Conservation (phyloP, 2,329 filamentous ascomycete genomes). For the Arachnopeziza araneosa region DNA sequence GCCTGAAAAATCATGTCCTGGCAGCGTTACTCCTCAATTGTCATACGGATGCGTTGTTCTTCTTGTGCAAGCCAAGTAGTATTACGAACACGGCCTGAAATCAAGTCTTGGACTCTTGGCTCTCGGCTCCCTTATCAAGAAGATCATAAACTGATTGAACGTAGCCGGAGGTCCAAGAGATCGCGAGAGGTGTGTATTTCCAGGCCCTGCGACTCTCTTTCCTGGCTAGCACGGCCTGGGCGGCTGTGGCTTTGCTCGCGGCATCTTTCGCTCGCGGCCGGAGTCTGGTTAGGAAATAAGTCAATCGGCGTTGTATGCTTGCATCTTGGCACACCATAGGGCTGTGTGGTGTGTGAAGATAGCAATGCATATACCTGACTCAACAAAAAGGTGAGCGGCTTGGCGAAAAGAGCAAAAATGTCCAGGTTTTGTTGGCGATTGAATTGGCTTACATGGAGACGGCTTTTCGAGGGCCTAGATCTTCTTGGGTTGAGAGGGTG, state of each 20-base stretch:
- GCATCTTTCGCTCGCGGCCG: slow-evolving; percentile 37
- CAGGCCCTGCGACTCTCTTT: slow-evolving; percentile 52
- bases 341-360: not conserved
- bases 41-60: too few species aligned
- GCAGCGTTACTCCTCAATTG: too few species aligned
- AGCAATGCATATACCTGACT: not conserved
- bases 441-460: not conserved
- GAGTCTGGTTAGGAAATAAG: slow-evolving; percentile 12
- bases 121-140: too few species aligned
- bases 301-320: not conserved
- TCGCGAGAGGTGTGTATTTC: slow-evolving; percentile 54
- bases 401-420: not conserved
- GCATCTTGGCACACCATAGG: not conserved
- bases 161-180: slow-evolving; percentile 46
- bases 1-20: too few species aligned
- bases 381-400: not conserved
- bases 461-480: not conserved
- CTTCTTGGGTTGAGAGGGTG: not conserved
- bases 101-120: too few species aligned
- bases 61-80: too few species aligned
- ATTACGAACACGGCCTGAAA: too few species aligned
- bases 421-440: not conserved
- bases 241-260: slow-evolving; percentile 42
- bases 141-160: too few species aligned
- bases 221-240: slow-evolving; percentile 47